A percentile compares a stretch with the other conserved stretches of the same genome.
Conservation (phyloP, 2,329 filamentous ascomycete species). For the Penicillium polonicum region DNA sequence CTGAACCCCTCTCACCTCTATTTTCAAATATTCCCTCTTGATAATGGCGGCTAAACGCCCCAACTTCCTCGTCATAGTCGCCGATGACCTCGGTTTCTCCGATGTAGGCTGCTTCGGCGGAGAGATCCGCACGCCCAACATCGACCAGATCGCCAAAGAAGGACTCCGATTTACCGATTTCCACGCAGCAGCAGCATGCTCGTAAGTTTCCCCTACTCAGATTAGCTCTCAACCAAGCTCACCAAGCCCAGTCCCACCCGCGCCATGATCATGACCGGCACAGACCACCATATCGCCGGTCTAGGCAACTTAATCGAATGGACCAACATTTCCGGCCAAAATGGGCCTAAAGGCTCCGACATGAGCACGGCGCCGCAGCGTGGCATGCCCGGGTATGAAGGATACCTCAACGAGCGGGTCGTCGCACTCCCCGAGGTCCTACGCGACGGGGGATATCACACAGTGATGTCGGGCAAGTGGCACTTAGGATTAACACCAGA, state of each 20-base stretch:
- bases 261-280: slow-evolving; percentile 66
- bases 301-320: slow-evolving; percentile 61
- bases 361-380: slow-evolving; percentile 56
- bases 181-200: slow-evolving; percentile 64
- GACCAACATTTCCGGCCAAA: slow-evolving; percentile 55
- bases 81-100: slow-evolving; percentile 61
- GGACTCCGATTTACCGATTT: slow-evolving; percentile 64
- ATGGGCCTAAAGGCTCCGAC: slow-evolving; percentile 52
- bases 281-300: slow-evolving; percentile 56
- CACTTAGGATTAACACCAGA: slow-evolving; percentile 61
- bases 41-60: slow-evolving; percentile 47
- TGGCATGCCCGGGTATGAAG: slow-evolving; percentile 62
- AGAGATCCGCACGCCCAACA: slow-evolving; percentile 60
- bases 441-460: slow-evolving; percentile 59
- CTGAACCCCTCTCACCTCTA: not conserved
- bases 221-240: not conserved
- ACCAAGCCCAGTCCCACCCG: slow-evolving; percentile 50
- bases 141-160: slow-evolving; percentile 54
- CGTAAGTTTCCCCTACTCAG: slow-evolving; percentile 29
- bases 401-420: slow-evolving; percentile 61
- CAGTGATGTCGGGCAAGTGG: slow-evolving; percentile 64
- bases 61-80: slow-evolving; percentile 61
- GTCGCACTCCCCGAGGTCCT: slow-evolving; percentile 60
- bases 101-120: slow-evolving; percentile 60
- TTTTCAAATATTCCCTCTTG: not conserved